These are phyloP conservation scores for Deuterostichococcus epilithicus DNA, from an alignment of 139 green algal genomes.

Conservation along the genomic window DNA sequence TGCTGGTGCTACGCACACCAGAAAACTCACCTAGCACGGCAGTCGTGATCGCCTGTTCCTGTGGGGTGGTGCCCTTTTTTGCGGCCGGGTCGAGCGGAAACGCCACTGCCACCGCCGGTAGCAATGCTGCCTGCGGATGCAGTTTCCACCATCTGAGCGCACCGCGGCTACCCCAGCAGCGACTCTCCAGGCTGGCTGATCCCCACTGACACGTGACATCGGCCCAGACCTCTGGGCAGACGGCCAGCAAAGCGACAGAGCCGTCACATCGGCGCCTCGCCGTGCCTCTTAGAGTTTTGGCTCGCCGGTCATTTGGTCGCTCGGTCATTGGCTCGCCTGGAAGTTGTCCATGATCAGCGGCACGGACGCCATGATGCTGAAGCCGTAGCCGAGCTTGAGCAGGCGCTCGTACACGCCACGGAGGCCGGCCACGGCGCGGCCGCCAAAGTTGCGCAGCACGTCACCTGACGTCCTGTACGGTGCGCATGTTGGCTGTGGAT, in stretches of 20 bases:
- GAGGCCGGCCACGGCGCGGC: constrained; percentile 33
- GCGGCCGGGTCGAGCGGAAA: not conserved
- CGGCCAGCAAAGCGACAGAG: no score
- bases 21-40: not conserved
- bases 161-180: no score
- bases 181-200: no score
- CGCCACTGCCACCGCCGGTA: not conserved
- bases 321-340: not conserved
- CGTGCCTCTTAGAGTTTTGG: no score
- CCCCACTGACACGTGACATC: no score
- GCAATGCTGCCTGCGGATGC: not conserved
- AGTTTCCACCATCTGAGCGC: no score
- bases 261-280: no score
- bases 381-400: constrained; percentile 73
- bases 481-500: not conserved
- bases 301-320: no score
- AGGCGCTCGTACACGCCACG: constrained; percentile 60
- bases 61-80: not conserved
- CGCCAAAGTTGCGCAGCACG: constrained; percentile 76
- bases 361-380: constrained; percentile 67
- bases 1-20: no score
- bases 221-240: no score
- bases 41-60: not conserved
- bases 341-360: constrained; percentile 55
- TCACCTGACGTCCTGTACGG: constrained; percentile 55